Conservation (phyloP, 1,139 yeast genomes). For the Yamadazyma taylorii region DNA sequence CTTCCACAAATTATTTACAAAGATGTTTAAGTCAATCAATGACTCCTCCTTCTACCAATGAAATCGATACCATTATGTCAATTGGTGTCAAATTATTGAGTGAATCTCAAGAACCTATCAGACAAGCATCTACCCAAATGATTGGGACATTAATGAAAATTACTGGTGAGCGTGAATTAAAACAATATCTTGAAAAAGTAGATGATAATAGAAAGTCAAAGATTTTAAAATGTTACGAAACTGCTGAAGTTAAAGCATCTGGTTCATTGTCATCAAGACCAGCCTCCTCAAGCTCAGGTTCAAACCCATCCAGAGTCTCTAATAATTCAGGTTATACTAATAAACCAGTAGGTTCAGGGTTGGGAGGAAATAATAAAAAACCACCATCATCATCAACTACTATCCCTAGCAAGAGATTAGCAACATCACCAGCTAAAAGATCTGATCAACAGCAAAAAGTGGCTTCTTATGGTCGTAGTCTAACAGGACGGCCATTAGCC, state of each 20-base stretch:
- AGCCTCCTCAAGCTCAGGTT: slow-evolving; percentile 3
- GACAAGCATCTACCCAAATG: slow-evolving; percentile 76
- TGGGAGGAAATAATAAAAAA: slow-evolving; percentile 8
- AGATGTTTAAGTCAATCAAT: slow-evolving; percentile 60
- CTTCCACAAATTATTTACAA: slow-evolving; percentile 62
- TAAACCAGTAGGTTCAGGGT: slow-evolving; percentile 4
- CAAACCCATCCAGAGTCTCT: slow-evolving; percentile 11
- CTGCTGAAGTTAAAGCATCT: slow-evolving; percentile 50
- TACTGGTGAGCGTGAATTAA: slow-evolving; percentile 70
- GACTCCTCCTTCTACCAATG: slow-evolving; percentile 50
- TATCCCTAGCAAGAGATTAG: slow-evolving; percentile 64
- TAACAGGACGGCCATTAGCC: slow-evolving; percentile 39
- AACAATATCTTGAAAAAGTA: slow-evolving; percentile 58
- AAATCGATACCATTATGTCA: slow-evolving; percentile 58
- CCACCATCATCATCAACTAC: slow-evolving; percentile 22
- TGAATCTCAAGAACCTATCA: slow-evolving; percentile 84
- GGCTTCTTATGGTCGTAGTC: slow-evolving; percentile 33
- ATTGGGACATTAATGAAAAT: slow-evolving; percentile 84
- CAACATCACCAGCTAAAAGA: slow-evolving; percentile 64
- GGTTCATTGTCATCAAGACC: slow-evolving; percentile 12
- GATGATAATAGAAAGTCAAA: slow-evolving; percentile 75
- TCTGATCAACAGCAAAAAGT: slow-evolving; percentile 29
- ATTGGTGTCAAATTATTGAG: slow-evolving; percentile 59
- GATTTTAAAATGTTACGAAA: slow-evolving; percentile 58
- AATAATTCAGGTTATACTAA: background rate